phyloP scores from a whole-genome alignment of 1,284 basidiomycete genomes.

The Rhizoctonia solani region DNA sequence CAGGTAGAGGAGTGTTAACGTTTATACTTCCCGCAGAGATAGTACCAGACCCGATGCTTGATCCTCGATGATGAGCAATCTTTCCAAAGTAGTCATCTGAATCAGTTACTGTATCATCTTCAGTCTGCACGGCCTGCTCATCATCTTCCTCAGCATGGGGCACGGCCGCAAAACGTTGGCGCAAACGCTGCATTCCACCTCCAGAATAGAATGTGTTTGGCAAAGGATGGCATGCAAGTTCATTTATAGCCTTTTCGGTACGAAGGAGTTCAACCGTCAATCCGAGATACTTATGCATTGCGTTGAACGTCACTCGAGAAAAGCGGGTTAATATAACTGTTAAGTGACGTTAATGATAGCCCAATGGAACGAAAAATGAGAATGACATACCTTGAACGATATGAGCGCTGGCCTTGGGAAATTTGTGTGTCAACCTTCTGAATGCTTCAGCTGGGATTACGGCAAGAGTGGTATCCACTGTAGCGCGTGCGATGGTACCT shows the following conservation, averaged over 20 bases:
- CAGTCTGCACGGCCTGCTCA: slow-evolving; percentile 31
- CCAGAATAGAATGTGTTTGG: slow-evolving; percentile 91
- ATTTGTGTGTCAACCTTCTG: slow-evolving; percentile 87
- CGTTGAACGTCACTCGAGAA: slow-evolving; percentile 94
- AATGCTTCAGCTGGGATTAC: slow-evolving; percentile 99
- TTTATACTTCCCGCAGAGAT: slow-evolving; percentile 9
- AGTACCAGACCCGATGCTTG: slow-evolving; percentile 18
- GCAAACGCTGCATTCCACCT: slow-evolving; percentile 87
- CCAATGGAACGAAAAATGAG: background rate
- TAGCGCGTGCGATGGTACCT: slow-evolving; percentile 84
- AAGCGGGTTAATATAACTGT: slow-evolving; percentile 93
- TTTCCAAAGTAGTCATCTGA: slow-evolving; percentile 39
- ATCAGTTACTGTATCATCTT: slow-evolving; percentile 35
- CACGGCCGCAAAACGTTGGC: slow-evolving; percentile 70
- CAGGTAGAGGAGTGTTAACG: slow-evolving; percentile 3
- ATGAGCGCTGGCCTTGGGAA: slow-evolving; percentile 94
- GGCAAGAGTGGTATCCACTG: slow-evolving; percentile 93
- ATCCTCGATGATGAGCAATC: slow-evolving; percentile 3
- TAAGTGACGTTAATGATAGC: background rate
- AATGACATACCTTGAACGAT: slow-evolving; percentile 81
- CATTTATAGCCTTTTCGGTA: slow-evolving; percentile 96
- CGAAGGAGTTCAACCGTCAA: slow-evolving; percentile 94
- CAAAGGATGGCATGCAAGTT: slow-evolving; percentile 93
- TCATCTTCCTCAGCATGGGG: slow-evolving; percentile 33
- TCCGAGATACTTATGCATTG: slow-evolving; percentile 94